Base-by-base conservation (phyloP, 371 early-diverging fungal species). In the Syncephalastrum monosporum region DNA sequence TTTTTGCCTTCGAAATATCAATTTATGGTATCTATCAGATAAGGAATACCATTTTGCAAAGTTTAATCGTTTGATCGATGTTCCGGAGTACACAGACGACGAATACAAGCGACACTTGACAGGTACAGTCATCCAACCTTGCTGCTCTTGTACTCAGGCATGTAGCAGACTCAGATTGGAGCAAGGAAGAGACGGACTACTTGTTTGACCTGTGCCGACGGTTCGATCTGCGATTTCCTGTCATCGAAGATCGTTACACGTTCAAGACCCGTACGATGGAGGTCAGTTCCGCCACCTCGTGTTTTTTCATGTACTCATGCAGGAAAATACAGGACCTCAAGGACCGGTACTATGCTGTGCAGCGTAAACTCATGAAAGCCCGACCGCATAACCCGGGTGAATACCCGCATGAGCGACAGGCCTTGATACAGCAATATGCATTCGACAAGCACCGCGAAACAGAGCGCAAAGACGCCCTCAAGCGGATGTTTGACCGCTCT, bases 171-270 rank as follows among this genome's bases (percentile, higher is more conserved):
- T 65, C 81, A 5, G 86, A 83, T 38, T 97, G 97, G 97, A 82
- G 88, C 14, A 81, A 82, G 49, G 87, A 85, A 16, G 96, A 97
- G 56, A 96, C 96, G 0, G 89, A 86, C 64, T 87, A 94, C 50
- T 72, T 97, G 21, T 84, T 92, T 53, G 72, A 76, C 10, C 68
- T 96, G 38, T 94, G 94, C 61, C 65, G 75, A 53, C 66, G 75
- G 53, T 94, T 84, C 58, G 94, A 96, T 63, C 67, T 93, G 51
- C 79, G 93, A 15, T 97, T 91, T 71, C 69, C 87, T 16, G 85
- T 97, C 1, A 90, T 96, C 51, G 80, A 78, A 44, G 96, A 97
- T 67, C 79, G 95, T 42, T 95, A 91, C 63, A 69, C 81, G 48
- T 85, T 75, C 61, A 71, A 67, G 33, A 17, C 29, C 5, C 54